Conservation (phyloP, 495 filamentous ascomycete species). For the Amphirosellinia nigrospora region DNA sequence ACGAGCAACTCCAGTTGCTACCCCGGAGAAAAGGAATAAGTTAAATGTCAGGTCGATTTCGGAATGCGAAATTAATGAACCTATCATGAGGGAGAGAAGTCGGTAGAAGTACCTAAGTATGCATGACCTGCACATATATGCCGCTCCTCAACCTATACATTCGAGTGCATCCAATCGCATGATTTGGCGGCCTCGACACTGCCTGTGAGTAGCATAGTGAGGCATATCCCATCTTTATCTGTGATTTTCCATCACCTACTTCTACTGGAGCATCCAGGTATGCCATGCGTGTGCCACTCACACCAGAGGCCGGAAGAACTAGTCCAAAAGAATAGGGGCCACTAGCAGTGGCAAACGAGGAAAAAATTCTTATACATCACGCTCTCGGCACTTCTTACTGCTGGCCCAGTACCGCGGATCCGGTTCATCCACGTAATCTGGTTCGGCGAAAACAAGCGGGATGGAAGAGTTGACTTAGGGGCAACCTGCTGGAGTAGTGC, state of each 20-base stretch:
- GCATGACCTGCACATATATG: neutral
- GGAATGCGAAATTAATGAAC: neutral
- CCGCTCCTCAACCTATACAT: neutral
- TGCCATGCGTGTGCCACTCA: neutral
- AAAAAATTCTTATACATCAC: slow-evolving; percentile 5
- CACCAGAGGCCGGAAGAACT: neutral
- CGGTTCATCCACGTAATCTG: neutral
- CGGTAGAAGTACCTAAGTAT: neutral
- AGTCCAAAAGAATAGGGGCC: neutral
- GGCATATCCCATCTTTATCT: neutral
- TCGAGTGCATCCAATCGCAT: neutral
- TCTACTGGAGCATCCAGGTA: neutral
- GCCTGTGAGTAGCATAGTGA: neutral
- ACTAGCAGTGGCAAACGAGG: slow-evolving; percentile 2
- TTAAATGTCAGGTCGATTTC: neutral
- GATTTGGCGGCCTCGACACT: neutral
- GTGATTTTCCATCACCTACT: neutral
- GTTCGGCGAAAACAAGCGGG: neutral
- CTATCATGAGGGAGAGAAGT: neutral
- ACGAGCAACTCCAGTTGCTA: neutral
- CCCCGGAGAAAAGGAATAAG: neutral
- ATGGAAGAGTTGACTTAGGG: neutral
- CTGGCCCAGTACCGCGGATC: neutral
- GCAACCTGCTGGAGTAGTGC: neutral
- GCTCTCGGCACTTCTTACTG: neutral